Conservation (phyloP, 2,329 filamentous ascomycete genomes). For the Plenodomus tracheiphilus region DNA sequence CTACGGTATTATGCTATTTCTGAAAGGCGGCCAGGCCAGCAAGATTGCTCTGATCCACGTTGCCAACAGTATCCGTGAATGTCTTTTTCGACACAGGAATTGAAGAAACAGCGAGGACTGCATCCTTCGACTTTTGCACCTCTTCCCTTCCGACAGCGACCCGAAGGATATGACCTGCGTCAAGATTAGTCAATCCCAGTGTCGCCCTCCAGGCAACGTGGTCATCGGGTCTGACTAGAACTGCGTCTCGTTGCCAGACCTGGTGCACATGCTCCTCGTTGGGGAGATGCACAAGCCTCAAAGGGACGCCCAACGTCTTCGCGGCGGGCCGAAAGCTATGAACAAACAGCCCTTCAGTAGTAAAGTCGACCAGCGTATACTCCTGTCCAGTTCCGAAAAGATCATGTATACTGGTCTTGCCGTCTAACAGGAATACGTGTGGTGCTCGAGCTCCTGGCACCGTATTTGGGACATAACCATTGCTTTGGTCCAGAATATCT, state of each 20-base stretch:
- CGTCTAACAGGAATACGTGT: constrained; percentile 37
- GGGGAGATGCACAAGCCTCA: constrained; percentile 15
- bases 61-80: neutral
- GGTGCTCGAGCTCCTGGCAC: constrained; percentile 36
- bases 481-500: constrained; percentile 15
- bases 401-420: constrained; percentile 29
- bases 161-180: neutral
- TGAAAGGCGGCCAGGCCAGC: neutral
- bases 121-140: neutral
- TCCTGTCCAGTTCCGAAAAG: constrained; percentile 28
- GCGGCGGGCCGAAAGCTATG: neutral
- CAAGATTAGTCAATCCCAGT: neutral
- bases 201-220: constrained; percentile 30
- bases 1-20: constrained; percentile 1
- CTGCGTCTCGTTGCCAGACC: constrained; percentile 30
- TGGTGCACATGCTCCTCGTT: constrained; percentile 20
- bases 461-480: constrained; percentile 31
- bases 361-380: constrained; percentile 25
- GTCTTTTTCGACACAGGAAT: no score
- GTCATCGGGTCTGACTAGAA: constrained; percentile 34
- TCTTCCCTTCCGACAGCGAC: neutral
- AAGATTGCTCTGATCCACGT: constrained; percentile 1
- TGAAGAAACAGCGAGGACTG: neutral
- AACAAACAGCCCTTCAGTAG: neutral
- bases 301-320: constrained; percentile 11